Percentiles rank a stretch among this genome's conserved stretches.
phyloP scores from a whole-genome alignment of 129 eudicot genomes.

The Calendula officinalis region DNA sequence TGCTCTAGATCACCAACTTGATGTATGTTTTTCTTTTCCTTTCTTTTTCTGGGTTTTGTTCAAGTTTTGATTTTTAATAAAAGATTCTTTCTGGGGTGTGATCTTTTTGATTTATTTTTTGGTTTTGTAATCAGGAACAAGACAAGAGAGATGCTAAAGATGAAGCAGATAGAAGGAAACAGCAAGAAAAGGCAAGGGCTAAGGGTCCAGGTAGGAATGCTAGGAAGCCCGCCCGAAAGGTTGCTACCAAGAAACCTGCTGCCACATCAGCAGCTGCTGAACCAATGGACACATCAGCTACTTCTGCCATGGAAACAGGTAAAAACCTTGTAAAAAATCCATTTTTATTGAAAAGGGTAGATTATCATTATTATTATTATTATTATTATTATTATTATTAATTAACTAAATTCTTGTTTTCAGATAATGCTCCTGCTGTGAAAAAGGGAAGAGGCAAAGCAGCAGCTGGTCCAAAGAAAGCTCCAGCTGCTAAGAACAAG shows the following conservation, averaged over 20 bases:
- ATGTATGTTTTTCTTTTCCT: slow-evolving; percentile 40
- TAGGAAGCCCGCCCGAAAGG: slow-evolving; percentile 30
- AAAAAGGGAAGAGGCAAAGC: slow-evolving; percentile 56
- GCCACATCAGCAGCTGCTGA: slow-evolving; percentile 31
- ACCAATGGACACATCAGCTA: slow-evolving; percentile 39
- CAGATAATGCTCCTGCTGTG: slow-evolving; percentile 31
- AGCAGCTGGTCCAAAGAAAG: slow-evolving; percentile 61
- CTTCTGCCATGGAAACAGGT: slow-evolving; percentile 47
- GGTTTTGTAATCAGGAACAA: slow-evolving; percentile 46
- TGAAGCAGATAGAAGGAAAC: slow-evolving; percentile 40
- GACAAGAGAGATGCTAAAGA: slow-evolving; percentile 53
- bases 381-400: neutral
- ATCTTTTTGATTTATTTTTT: neutral
- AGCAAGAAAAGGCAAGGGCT: slow-evolving; percentile 34
- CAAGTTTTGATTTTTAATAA: too few species aligned
- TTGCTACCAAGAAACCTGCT: slow-evolving; percentile 35
- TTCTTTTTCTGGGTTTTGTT: neutral
- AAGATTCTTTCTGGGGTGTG: neutral
- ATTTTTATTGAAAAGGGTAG: neutral
- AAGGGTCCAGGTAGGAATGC: slow-evolving; percentile 35
- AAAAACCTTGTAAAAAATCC: neutral
- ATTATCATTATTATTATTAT: neutral
- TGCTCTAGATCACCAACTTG: slow-evolving; percentile 64
- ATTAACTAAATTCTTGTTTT: neutral
- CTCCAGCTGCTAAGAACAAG: slow-evolving; percentile 58